Base-by-base conservation (phyloP, 73 alveolate genomes). In the Halteria grandinella region DNA sequence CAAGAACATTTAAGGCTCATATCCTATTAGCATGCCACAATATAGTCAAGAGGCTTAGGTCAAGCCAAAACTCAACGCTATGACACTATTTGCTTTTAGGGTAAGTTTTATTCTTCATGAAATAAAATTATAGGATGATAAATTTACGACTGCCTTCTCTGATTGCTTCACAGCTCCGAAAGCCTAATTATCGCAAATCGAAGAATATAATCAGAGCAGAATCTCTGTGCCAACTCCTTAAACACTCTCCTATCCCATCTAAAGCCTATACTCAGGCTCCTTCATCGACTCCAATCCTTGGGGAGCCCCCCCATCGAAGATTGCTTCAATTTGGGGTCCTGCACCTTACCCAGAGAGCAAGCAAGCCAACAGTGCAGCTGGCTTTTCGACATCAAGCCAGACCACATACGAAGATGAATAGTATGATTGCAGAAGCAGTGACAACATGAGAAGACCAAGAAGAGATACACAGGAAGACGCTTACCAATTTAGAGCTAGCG, bases 391-490 rank as follows among this genome's bases (percentile, higher is more conserved):
- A 2, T 62, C 78, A 23, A 40, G 62, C 3, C 41, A 62, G 44
- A 62, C 78, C 8, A 62, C 78, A 4, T 25, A 39, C 41, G 78
- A 62, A 14, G 78, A 62, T 40, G 78, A 62, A 15, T 31, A 62
- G 5, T 17, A 60, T 21, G 37, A 62, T 25, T 6, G 60, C 5
- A 62, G 60, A 12, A 27, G 25, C 31, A 18, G 33, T n/a, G 23
- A 23, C 44, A 12, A 53, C 23, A 18, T 12, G n/a, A 57, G 6
- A 57, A 28, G 55, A 32, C 53, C n/a, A n/a, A n/a, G n/a, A n/a
- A n/a, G n/a, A n/a, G n/a, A 53, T 17, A 54, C 15, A 8, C 53
- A 58, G n/a, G 28, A 62, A 62, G 5, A 62, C 18, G 40, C 20
- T 39, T 20, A 18, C n/a, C n/a, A n/a, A n/a, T n/a, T n/a, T n/a